Evolutionary conservation across 1,284 basidiomycete species (phyloP), one percentile per base, ranked within the genome.

Genomic region (Trichosporon asahii): DNA sequence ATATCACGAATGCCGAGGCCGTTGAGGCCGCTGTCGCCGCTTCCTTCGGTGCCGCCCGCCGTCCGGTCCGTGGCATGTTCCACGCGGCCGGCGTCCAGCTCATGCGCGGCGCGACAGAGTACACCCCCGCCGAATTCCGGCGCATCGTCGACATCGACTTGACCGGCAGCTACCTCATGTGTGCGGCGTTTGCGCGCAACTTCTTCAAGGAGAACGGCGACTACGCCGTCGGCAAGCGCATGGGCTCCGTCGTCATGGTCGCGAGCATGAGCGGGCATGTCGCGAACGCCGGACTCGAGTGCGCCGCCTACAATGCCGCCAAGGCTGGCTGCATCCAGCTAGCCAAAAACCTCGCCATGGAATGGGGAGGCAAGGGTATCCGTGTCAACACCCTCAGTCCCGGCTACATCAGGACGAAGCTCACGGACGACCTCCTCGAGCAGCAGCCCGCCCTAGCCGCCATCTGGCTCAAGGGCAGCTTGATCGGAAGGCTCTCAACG

Each of bases 211-310:
- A 86, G 15, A 91, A 91, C 2, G 18, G 21, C 1, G 27, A 44
- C 35, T 15, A 46, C n/a, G 37, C 57, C 68, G 25, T 53, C 49
- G 49, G 49, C 9, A 18, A 25, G 55, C 23, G 29, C 8, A 66
- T 37, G 46, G 60, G n/a, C 46, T 92, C 90, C 74, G 91, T 94
- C 75, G 87, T 93, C 73, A 82, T 93, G 70, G 88, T 94, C 74
- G 92, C 91, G 35, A 92, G 90, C 68, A 93, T 94, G 91, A 92
- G 90, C 57, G 92, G 92, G 18, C 89, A 88, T 61, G 89, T 94
- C 75, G 91, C 91, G 67, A 93, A 93, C 84, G 88, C 85, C 82
- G 92, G 73, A 4, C 76, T 79, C 74, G 79, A 75, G 73, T 90
- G 74, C 66, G 85, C 71, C 7, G 69, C 70, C 18, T 74, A 70